These are phyloP conservation scores for Quercus tomentella DNA, from an alignment of 331 rosid species.

Conservation along the genomic window DNA sequence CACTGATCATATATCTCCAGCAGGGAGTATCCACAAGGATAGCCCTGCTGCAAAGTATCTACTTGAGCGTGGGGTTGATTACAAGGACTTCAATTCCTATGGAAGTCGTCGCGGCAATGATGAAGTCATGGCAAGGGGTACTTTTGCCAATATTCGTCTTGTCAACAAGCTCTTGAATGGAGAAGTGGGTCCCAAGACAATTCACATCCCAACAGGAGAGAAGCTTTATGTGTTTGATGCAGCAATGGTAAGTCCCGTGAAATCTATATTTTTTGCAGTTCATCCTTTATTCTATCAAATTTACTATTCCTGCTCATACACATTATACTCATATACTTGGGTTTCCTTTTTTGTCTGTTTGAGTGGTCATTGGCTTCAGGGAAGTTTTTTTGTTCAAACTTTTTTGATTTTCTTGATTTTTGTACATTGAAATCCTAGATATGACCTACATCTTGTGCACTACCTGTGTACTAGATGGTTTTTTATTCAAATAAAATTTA, in stretches of 20 bases:
- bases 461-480: no score
- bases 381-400: no score
- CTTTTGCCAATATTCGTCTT: conserved; percentile 23
- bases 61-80: conserved; percentile 23
- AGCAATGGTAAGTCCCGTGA: conserved; percentile 24
- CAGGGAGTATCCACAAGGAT: conserved; percentile 27
- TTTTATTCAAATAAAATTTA: no score
- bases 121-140: conserved; percentile 33
- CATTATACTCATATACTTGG: neutral
- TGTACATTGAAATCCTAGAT: no score
- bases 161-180: conserved; percentile 26
- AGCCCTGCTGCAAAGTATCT: conserved; percentile 28
- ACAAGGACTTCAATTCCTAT: conserved; percentile 29
- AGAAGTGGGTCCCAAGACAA: conserved; percentile 28
- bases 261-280: neutral
- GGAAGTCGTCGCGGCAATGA: conserved; percentile 26
- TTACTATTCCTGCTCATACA: neutral
- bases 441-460: no score
- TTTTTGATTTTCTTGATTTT: no score
- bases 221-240: conserved; percentile 24
- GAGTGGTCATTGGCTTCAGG: no score
- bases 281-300: neutral
- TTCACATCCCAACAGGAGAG: conserved; percentile 33
- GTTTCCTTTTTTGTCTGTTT: neutral
- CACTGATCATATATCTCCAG: conserved; percentile 33